These are phyloP conservation scores for Paraglomus brasilianum DNA, from an alignment of 192 early-diverging fungal species.

Conservation along the genomic window DNA sequence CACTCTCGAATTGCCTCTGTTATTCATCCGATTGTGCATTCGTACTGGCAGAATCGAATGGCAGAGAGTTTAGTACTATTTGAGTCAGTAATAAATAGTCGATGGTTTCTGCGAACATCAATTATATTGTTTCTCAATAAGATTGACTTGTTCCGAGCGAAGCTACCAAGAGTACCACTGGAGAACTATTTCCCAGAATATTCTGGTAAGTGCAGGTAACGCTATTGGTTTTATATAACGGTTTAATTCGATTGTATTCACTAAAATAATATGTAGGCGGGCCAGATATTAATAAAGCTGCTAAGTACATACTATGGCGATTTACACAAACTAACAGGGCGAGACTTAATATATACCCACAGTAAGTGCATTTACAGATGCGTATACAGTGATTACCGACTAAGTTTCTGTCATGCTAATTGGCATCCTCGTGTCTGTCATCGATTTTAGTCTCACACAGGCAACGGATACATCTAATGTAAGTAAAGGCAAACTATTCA, in stretches of 20 bases:
- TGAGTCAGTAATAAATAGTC: constrained; percentile 88
- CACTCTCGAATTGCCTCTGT: not conserved
- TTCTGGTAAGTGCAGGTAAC: constrained; percentile 36
- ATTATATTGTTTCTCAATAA: constrained; percentile 96
- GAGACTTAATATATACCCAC: constrained; percentile 79
- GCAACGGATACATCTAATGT: constrained; percentile 90
- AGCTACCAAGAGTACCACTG: constrained; percentile 74
- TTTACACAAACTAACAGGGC: constrained; percentile 86
- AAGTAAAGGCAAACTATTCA: constrained; percentile 27
- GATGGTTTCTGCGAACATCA: constrained; percentile 89
- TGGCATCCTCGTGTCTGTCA: constrained; percentile 18
- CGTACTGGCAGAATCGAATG: constrained; percentile 77
- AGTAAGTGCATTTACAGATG: constrained; percentile 44
- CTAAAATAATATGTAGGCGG: constrained; percentile 45
- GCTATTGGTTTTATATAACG: not conserved
- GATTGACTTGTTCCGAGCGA: constrained; percentile 83
- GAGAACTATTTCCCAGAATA: constrained; percentile 89
- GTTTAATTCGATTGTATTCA: too few relatives aligned
- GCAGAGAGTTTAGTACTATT: constrained; percentile 87
- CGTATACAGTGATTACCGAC: not conserved
- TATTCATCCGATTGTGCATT: not conserved
- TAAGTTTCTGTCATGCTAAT: not conserved
- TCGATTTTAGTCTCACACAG: constrained; percentile 67
- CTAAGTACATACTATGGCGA: constrained; percentile 85
- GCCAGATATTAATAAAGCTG: constrained; percentile 75